Evolutionary conservation across 169 alveolate species (phyloP).

Genomic region (Cryptosporidium sp.): DNA sequence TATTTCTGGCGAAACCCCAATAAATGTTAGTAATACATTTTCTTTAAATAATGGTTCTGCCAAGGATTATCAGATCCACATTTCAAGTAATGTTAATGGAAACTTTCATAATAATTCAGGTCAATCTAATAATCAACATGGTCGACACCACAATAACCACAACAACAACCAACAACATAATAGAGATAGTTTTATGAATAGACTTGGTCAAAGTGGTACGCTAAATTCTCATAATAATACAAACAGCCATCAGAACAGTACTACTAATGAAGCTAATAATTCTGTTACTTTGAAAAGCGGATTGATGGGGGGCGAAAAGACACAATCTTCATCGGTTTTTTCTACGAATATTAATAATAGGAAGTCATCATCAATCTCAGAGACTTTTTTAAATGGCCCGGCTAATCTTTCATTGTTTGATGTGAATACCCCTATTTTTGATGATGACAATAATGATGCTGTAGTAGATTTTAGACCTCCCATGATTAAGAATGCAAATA

Average conservation of each 20-base stretch:
- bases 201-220: neutral
- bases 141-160: neutral
- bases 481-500: neutral
- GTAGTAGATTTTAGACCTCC: conserved; percentile 6
- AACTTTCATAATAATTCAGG: neutral
- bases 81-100: neutral
- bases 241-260: neutral
- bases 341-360: neutral
- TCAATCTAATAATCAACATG: neutral
- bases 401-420: conserved; percentile 66
- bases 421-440: conserved; percentile 68
- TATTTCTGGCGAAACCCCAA: neutral
- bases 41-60: conserved; percentile 1
- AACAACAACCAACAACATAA: neutral
- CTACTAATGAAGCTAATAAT: neutral
- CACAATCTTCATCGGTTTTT: neutral
- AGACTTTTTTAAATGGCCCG: conserved; percentile 59
- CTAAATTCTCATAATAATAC: neutral
- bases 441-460: conserved; percentile 51
- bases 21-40: conserved; percentile 6
- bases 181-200: neutral
- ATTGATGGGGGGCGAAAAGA: neutral
- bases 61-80: neutral
- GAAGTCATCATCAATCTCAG: conserved; percentile 56
- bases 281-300: neutral